phyloP scores from a whole-genome alignment of 441 rosid species.

The Pelargonium citronellum region DNA sequence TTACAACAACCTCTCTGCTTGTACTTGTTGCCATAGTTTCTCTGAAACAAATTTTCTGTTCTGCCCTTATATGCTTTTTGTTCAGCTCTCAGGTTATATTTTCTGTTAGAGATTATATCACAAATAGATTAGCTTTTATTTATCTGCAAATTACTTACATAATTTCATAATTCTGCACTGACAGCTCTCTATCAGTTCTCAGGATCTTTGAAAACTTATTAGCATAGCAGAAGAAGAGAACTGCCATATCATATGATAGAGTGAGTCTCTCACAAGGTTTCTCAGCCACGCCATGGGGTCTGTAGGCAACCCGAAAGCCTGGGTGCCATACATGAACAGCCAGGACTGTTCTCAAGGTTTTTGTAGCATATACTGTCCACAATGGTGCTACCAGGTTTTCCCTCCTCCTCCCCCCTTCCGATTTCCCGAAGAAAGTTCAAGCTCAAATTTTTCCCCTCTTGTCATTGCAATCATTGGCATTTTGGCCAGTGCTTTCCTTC shows the following conservation, averaged over 20 bases:
- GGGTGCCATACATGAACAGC: slow-evolving; percentile 47
- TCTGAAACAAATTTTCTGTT: neutral
- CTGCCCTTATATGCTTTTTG: slow-evolving; percentile 1
- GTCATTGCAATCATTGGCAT: slow-evolving; percentile 68
- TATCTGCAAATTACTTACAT: neutral
- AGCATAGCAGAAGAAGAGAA: neutral
- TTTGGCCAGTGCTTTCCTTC: slow-evolving; percentile 68
- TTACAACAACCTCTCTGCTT: slow-evolving; percentile 10
- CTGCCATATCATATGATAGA: neutral
- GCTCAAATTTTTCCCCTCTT: slow-evolving; percentile 61
- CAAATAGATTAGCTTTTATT: slow-evolving; percentile 16
- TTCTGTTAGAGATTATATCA: neutral
- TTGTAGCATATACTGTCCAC: slow-evolving; percentile 61
- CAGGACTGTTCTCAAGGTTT: slow-evolving; percentile 71
- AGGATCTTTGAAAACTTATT: neutral
- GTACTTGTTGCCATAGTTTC: slow-evolving; percentile 5
- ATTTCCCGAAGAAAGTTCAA: slow-evolving; percentile 41
- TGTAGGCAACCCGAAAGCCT: slow-evolving; percentile 35
- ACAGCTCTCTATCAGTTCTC: neutral
- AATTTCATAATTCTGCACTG: neutral
- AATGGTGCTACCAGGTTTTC: slow-evolving; percentile 61
- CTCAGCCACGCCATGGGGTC: slow-evolving; percentile 38
- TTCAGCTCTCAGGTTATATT: neutral
- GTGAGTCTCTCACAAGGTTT: neutral
- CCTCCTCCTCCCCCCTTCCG: slow-evolving; percentile 67